These are phyloP conservation scores for Talaromyces sp. DNA, from an alignment of 2,329 filamentous ascomycete genomes.

Conservation along the genomic window DNA sequence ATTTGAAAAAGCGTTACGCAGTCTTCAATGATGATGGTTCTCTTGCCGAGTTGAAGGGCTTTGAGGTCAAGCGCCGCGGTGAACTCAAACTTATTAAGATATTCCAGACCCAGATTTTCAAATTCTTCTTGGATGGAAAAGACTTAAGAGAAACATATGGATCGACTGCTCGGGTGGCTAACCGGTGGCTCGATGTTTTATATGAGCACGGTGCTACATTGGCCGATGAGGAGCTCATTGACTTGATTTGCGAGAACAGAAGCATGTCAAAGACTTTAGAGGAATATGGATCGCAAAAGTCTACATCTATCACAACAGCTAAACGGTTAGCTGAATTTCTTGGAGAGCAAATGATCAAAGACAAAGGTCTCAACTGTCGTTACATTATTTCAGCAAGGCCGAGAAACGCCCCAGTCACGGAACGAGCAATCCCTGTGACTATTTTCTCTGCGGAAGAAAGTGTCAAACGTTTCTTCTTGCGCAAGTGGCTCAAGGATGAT, in stretches of 20 bases:
- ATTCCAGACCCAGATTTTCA: conserved; percentile 98
- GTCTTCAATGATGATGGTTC: conserved; percentile 98
- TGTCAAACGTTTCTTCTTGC: conserved; percentile 81
- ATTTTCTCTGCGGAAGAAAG: conserved; percentile 93
- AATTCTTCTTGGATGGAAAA: conserved; percentile 91
- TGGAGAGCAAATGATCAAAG: conserved; percentile 98
- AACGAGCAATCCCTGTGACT: conserved; percentile 87
- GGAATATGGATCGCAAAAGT: conserved; percentile 93
- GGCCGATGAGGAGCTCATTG: conserved; percentile 94
- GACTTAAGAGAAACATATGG: conserved; percentile 85
- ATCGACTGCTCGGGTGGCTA: conserved; percentile 89
- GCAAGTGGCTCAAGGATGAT: conserved; percentile 94
- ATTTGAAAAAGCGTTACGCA: conserved; percentile 97
- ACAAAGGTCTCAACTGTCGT: conserved; percentile 98
- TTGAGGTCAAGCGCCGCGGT: conserved; percentile 94
- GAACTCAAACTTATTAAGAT: conserved; percentile 99
- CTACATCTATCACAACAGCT: conserved; percentile 97
- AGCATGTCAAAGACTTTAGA: conserved; percentile 96
- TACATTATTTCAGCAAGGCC: conserved; percentile 94
- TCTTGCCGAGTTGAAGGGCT: conserved; percentile 91
- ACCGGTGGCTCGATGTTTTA: conserved; percentile 93
- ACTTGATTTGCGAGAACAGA: conserved; percentile 99
- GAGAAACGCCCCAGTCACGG: conserved; percentile 85
- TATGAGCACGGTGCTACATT: conserved; percentile 82
- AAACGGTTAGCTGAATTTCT: conserved; percentile 92